These are phyloP conservation scores for Hymenotorrendiella dingleyae DNA, from an alignment of 2,329 filamentous ascomycete species.

Conservation along the genomic window DNA sequence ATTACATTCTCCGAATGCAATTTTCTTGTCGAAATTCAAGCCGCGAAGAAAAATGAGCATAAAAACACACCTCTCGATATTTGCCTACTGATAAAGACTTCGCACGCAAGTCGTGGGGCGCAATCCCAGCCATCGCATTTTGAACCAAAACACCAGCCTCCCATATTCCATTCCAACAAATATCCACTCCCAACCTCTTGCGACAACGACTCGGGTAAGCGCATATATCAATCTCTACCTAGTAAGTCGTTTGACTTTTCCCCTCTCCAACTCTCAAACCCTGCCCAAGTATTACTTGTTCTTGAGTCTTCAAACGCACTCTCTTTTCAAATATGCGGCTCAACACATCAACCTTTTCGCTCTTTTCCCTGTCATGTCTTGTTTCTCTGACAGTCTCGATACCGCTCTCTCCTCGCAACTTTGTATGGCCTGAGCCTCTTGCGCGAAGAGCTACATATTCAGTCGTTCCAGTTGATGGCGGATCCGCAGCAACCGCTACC, in stretches of 20 bases:
- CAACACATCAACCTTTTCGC: slow-evolving; percentile 16
- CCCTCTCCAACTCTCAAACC: slow-evolving; percentile 3
- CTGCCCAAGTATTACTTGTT: slow-evolving; percentile 13
- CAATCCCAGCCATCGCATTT: no score
- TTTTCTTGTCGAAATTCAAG: no score
- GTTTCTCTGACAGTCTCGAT: slow-evolving; percentile 20
- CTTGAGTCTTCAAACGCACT: not conserved
- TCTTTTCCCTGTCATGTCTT: slow-evolving; percentile 25
- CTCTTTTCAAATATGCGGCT: slow-evolving; percentile 22
- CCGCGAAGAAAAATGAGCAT: no score
- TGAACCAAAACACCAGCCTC: slow-evolving; percentile 21
- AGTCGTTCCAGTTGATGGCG: slow-evolving; percentile 32
- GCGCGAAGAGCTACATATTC: slow-evolving; percentile 28
- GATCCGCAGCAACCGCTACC: slow-evolving; percentile 12
- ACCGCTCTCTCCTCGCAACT: slow-evolving; percentile 18
- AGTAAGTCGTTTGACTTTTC: slow-evolving; percentile 15
- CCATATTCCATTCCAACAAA: no score
- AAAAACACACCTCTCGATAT: no score
- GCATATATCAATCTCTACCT: slow-evolving; percentile 19
- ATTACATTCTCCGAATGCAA: no score
- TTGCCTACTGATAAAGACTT: no score
- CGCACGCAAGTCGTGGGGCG: no score
- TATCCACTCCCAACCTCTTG: slow-evolving; percentile 20
- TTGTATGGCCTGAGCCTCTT: slow-evolving; percentile 11
- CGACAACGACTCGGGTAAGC: slow-evolving; percentile 10